Evolutionary conservation across 140 eudicot genomes (phyloP).

Genomic region (Erigeron philadelphicus): DNA sequence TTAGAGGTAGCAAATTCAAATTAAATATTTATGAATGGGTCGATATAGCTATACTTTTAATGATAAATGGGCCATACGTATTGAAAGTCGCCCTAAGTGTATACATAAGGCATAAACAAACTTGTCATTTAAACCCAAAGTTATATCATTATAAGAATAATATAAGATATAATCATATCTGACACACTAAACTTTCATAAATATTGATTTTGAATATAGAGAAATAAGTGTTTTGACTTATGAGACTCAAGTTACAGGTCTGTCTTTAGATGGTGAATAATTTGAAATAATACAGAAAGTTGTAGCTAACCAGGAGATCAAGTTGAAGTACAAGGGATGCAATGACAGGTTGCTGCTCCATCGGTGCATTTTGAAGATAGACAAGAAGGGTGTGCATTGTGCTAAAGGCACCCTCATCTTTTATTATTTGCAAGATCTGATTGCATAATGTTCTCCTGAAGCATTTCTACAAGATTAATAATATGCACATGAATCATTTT

Average conservation of each 20-base stretch:
- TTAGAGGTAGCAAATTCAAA: not conserved
- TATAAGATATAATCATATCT: not conserved
- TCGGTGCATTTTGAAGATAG: conserved; percentile 77
- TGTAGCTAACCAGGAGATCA: conserved; percentile 67
- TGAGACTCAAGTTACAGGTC: not conserved
- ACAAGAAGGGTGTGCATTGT: conserved; percentile 86
- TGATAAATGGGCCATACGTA: not conserved
- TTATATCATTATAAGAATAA: not conserved
- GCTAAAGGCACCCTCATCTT: conserved; percentile 78
- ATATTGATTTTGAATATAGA: not conserved
- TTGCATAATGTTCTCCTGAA: conserved; percentile 64
- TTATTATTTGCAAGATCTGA: conserved; percentile 61
- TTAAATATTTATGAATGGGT: not conserved
- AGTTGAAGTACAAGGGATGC: conserved; percentile 81
- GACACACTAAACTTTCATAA: not conserved
- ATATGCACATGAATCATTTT: conserved; percentile 6
- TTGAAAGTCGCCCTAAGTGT: not conserved
- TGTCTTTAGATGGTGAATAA: not conserved
- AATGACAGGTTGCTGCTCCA: conserved; percentile 78
- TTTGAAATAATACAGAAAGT: not conserved
- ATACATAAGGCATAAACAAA: not conserved
- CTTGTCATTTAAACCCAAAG: not conserved
- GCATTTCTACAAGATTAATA: conserved; percentile 9
- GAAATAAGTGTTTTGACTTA: not conserved
- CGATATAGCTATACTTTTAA: not conserved